Evolutionary conservation across 306 rosid species (phyloP), one percentile per base, ranked within the genome.

Genomic region (Lathyrus tuberosus): DNA sequence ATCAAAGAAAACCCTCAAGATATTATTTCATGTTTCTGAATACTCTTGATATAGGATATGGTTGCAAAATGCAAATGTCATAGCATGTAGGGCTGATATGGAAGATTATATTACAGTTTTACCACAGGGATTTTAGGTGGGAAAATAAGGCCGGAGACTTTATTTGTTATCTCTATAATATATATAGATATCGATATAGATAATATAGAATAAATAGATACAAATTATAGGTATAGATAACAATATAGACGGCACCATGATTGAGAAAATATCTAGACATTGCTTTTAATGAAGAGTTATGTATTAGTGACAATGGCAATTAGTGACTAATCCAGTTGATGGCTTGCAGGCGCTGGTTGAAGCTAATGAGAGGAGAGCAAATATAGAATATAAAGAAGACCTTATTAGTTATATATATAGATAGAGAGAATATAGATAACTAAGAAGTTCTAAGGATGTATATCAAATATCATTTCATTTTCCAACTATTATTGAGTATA

Each of bases 391-490:
- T 42, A 5, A 42, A 3, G 47, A 42, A 41, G 46, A 41, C 46
- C 12, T 41, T 41, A 41, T 11, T 10, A 41, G 46, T 41, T 41
- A 41, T 41, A 41, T 41, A 41, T 10, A 10, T 41, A 41, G 46
- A 41, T 41, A 41, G 46, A 41, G 3, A 40, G 12, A 40, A 40
- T 12, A 41, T 42, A 42, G 13, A 24, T 72, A 57, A 22, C 63
- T 66, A 66, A 18, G 49, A 58, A 66, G 47, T 42, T 42, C 4
- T 4, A 41, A 37, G 65, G 26, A 51, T 56, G 28, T 15, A 40
- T 40, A 51, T 6, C 3, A 9, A n/a, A 18, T 18, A 47, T 10
- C 15, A 42, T 33, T 35, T 52, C 16, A 10, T 63, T 42, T 49
- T 13, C 62, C 30, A 54, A 67, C 57, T 58, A 44, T 51, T 30